Evolutionary conservation across 2,329 filamentous ascomycete species (phyloP), one percentile per base, ranked within the genome.

Genomic region (Stagonosporopsis vannaccii): DNA sequence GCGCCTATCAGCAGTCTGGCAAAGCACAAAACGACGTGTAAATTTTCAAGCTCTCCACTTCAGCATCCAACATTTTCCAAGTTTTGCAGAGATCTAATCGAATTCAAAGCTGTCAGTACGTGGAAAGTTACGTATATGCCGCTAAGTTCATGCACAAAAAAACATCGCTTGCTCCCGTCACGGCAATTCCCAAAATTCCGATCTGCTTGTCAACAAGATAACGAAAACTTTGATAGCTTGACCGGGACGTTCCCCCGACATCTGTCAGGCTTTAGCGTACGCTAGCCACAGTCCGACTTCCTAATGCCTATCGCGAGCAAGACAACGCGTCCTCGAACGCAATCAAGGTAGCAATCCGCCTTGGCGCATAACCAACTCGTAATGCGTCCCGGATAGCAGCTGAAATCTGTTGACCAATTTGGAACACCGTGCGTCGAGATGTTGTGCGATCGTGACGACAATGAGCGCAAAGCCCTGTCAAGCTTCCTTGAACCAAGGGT

Each of bases 401-500:
- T 45, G 35, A 56, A 36, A 44, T 37, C 15, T 51, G 35, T 46
- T 45, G 36, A 42, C 45, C 41, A 40, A 30, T 26, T 46, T 30
- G 36, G 46, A 46, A 19, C 41, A 51, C 42, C 30, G 41, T 56
- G 53, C 53, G 36, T 42, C 6, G 17, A 17, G 6, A 46, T 46
- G 46, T 35, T 46, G 46, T 56, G 41, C 40, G n/a, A 56, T 37
- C 17, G 36, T 50, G 42, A 51, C 46, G 28, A 15, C 30, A n/a
- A 51, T 37, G 15, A 20, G 19, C 32, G 37, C 39, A 20, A 44
- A 48, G 48, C 48, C 47, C 48, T 40, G 43, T 52, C 54, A 51
- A 47, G 54, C 48, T 47, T 55, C 37, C 45, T 43, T 48, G 30
- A 35, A 56, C 49, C 48, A 56, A 60, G 51, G 39, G 60, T 43